A percentile compares a stretch with the other conserved stretches of the same genome.
These are phyloP conservation scores for Termitomyces bulborhizus DNA, from an alignment of 768 basidiomycete species.

Conservation along the genomic window DNA sequence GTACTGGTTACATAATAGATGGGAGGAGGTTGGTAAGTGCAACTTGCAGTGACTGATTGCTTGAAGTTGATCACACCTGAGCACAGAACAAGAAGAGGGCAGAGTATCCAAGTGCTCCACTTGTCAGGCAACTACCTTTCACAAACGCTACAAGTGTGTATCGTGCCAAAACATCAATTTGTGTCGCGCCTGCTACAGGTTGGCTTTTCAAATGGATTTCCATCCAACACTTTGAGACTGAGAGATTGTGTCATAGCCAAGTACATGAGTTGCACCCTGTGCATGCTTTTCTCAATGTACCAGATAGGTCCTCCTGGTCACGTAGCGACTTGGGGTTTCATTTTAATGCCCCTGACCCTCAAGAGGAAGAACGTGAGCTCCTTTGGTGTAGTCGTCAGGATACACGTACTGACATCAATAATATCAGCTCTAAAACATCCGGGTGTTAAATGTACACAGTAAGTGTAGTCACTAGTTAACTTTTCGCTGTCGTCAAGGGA, in stretches of 20 bases:
- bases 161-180: slow-evolving; percentile 76
- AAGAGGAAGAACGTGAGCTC: slow-evolving; percentile 57
- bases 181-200: slow-evolving; percentile 84
- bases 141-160: slow-evolving; percentile 78
- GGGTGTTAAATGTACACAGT: slow-evolving; percentile 86
- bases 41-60: neutral
- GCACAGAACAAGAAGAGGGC: slow-evolving; percentile 63
- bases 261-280: slow-evolving; percentile 90
- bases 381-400: neutral
- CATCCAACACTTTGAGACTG: neutral
- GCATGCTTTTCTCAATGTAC: slow-evolving; percentile 79
- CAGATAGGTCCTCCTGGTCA: slow-evolving; percentile 47
- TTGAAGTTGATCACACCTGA: neutral
- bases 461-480: slow-evolving; percentile 23
- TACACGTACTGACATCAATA: neutral
- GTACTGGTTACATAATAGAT: slow-evolving; percentile 76
- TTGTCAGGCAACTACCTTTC: slow-evolving; percentile 57
- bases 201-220: slow-evolving; percentile 8
- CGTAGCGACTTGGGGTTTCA: slow-evolving; percentile 33
- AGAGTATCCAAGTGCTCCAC: slow-evolving; percentile 68
- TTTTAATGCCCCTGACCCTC: slow-evolving; percentile 27
- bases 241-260: slow-evolving; percentile 40
- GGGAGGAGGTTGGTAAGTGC: slow-evolving; percentile 83
- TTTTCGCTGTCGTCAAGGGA: neutral
- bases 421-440: slow-evolving; percentile 70